Conservation (phyloP, 23 red algal genomes). For the Porphyridium purpureum region DNA sequence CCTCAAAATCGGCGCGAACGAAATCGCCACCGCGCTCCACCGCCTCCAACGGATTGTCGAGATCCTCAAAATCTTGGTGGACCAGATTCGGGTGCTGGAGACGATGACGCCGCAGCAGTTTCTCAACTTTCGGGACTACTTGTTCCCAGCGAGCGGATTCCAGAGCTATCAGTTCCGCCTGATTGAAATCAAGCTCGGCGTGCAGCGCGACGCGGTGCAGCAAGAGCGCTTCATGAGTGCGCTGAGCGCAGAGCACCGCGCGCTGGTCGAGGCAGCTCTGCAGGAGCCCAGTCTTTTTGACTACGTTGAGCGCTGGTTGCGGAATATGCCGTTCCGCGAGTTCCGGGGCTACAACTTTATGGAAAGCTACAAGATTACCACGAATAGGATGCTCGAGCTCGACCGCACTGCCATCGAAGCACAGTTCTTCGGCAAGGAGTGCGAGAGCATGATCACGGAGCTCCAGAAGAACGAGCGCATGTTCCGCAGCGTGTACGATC, state of each 20-base stretch:
- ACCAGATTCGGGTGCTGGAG: slow-evolving; percentile 85
- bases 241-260: slow-evolving; percentile 40
- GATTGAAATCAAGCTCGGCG: slow-evolving; percentile 86
- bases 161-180: slow-evolving; percentile 84
- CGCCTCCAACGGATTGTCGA: slow-evolving; percentile 71
- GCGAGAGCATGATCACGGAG: slow-evolving; percentile 15
- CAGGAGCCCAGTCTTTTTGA: slow-evolving; percentile 78
- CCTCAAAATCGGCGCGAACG: slow-evolving; percentile 68
- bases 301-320: slow-evolving; percentile 80
- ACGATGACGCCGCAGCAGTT: slow-evolving; percentile 99
- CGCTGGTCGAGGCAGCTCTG: slow-evolving; percentile 44
- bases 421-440: slow-evolving; percentile 9
- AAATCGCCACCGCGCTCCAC: slow-evolving; percentile 72
- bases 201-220: slow-evolving; percentile 46
- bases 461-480: slow-evolving; percentile 34
- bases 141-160: slow-evolving; percentile 96
- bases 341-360: slow-evolving; percentile 86
- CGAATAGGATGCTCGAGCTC: slow-evolving; percentile 65
- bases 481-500: slow-evolving; percentile 68
- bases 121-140: slow-evolving; percentile 90
- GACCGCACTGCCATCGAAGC: slow-evolving; percentile 46
- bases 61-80: slow-evolving; percentile 82
- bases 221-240: slow-evolving; percentile 56
- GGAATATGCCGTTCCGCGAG: slow-evolving; percentile 81
- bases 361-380: slow-evolving; percentile 52